Conservation (phyloP, 192 early-diverging fungal species). For the Ambispora gerdemannii region DNA sequence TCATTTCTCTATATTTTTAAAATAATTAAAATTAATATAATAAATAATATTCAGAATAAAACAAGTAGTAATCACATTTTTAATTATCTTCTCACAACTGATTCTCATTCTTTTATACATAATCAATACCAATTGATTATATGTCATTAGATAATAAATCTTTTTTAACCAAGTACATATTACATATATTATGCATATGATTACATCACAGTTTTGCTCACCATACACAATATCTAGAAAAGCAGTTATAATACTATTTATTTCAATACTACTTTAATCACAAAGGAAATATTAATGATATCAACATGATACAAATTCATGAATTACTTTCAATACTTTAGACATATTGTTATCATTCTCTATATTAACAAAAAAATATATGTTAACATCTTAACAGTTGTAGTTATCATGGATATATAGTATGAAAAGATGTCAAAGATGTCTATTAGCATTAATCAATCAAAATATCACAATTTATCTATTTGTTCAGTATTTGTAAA, state of each 20-base stretch:
- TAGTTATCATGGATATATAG: constrained; percentile 26
- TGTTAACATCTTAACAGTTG: constrained; percentile 24
- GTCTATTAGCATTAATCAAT: constrained; percentile 32
- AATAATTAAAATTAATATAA: background rate
- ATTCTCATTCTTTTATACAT: background rate
- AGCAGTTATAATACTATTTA: constrained; percentile 20
- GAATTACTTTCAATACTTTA: constrained; percentile 27
- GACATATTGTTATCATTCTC: constrained; percentile 12
- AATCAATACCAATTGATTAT: background rate
- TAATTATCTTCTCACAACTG: background rate
- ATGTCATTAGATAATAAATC: background rate
- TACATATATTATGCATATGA: background rate
- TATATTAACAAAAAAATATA: constrained; percentile 31
- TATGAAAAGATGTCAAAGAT: constrained; percentile 26
- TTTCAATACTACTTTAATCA: constrained; percentile 20
- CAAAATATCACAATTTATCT: constrained; percentile 1
- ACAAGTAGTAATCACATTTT: background rate
- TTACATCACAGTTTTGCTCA: constrained; percentile 24
- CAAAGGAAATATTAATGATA: constrained; percentile 23
- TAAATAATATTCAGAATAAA: background rate
- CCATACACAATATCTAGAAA: constrained; percentile 3
- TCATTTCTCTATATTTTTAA: background rate
- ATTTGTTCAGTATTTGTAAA: constrained; percentile 14
- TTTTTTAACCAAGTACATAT: background rate
- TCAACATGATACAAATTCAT: background rate